These are phyloP conservation scores for Picea glauca DNA, from an alignment of 75 land plant genomes.

Conservation along the genomic window DNA sequence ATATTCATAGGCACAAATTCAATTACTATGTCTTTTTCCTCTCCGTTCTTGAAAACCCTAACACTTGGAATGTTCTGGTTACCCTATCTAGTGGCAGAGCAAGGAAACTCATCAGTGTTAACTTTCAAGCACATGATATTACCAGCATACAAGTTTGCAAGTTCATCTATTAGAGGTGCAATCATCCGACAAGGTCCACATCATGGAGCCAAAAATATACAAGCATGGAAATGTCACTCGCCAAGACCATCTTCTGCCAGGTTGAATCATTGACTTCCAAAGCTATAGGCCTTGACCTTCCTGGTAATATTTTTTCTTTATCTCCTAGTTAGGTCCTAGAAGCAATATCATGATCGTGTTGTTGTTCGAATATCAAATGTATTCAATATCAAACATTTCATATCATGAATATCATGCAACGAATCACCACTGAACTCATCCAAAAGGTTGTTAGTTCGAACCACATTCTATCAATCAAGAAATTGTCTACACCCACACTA, in stretches of 20 bases:
- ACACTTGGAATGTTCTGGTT: conserved; percentile 83
- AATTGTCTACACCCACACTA: too few relatives aligned
- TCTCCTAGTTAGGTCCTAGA: too few relatives aligned
- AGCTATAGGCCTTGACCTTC: too few relatives aligned
- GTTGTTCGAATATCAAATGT: too few relatives aligned
- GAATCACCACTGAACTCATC: too few relatives aligned
- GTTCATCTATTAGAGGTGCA: conserved; percentile 65
- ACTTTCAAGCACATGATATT: conserved; percentile 66
- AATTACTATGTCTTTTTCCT: conserved; percentile 79
- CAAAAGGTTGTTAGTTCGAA: too few relatives aligned
- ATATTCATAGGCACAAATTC: conserved; percentile 78
- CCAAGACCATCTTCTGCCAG: conserved; percentile 45
- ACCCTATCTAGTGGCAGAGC: conserved; percentile 64
- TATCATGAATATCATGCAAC: too few relatives aligned
- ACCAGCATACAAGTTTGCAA: conserved; percentile 75
- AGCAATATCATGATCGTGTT: too few relatives aligned
- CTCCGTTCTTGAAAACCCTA: conserved; percentile 65
- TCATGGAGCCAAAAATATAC: conserved; percentile 94
- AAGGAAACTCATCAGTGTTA: conserved; percentile 79
- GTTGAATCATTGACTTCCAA: conserved; percentile 43
- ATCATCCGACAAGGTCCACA: conserved; percentile 91
- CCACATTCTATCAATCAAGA: too few relatives aligned
- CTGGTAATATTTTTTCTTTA: too few relatives aligned
- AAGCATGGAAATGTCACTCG: conserved; percentile 58
- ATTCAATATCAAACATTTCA: too few relatives aligned